Conservation (phyloP, 2,329 filamentous ascomycete species). For the Phialemoniopsis sp. region DNA sequence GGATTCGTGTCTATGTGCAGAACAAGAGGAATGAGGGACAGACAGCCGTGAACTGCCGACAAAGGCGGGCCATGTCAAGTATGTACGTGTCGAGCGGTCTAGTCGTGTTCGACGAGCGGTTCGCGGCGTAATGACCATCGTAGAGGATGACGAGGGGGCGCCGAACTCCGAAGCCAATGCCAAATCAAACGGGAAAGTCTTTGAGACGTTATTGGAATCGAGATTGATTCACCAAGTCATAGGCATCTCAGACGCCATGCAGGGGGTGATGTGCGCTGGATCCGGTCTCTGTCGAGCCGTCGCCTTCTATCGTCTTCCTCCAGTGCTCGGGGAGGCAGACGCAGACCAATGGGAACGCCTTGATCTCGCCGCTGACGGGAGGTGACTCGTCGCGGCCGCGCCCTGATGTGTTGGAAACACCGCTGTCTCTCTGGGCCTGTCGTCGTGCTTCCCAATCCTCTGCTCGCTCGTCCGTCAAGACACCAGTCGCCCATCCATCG, state of each 20-base stretch:
- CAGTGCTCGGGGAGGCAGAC: slow-evolving; percentile 94
- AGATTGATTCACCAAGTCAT: slow-evolving; percentile 15
- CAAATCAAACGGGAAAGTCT: slow-evolving; percentile 16
- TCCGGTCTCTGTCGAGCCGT: slow-evolving; percentile 64
- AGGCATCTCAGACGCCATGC: slow-evolving; percentile 15
- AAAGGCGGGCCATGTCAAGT: slow-evolving; percentile 6
- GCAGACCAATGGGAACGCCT: slow-evolving; percentile 95
- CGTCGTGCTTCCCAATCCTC: slow-evolving; percentile 83
- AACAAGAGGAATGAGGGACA: slow-evolving; percentile 5
- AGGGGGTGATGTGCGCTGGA: slow-evolving; percentile 34
- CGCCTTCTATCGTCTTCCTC: slow-evolving; percentile 93
- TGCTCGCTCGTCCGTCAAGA: slow-evolving; percentile 75
- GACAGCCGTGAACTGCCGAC: slow-evolving; percentile 6
- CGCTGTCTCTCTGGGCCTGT: slow-evolving; percentile 83
- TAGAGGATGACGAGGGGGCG: slow-evolving; percentile 4
- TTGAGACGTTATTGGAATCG: slow-evolving; percentile 22
- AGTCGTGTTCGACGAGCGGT: background rate
- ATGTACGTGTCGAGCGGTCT: slow-evolving; percentile 1
- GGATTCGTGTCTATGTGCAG: slow-evolving; percentile 23
- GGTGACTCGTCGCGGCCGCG: slow-evolving; percentile 57
- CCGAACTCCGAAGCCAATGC: slow-evolving; percentile 21
- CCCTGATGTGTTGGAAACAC: slow-evolving; percentile 77
- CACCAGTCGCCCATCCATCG: slow-evolving; percentile 95
- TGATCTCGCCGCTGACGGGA: slow-evolving; percentile 75
- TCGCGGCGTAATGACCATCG: background rate